A percentile compares a stretch with the other conserved stretches of the same genome.
Evolutionary conservation across 257 asterid species (phyloP).

Genomic region (Solanum acaule): DNA sequence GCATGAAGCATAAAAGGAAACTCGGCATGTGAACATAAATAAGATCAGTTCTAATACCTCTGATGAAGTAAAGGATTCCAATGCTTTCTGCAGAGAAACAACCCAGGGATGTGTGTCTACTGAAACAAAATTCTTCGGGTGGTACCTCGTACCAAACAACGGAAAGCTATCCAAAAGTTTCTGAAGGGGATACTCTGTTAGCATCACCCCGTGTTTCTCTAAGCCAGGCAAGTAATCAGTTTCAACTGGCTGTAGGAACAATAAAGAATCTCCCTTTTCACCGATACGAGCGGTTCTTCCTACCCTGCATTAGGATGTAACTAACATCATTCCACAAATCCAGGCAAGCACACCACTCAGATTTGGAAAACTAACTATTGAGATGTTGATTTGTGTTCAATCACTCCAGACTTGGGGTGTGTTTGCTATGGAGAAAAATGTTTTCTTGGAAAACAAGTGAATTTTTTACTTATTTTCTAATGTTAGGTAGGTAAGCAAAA

Average conservation of each 20-base stretch:
- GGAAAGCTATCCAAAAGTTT: constrained; percentile 60
- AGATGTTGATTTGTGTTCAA: neutral
- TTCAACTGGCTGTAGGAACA: constrained; percentile 78
- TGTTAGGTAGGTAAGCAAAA: neutral
- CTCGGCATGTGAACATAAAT: neutral
- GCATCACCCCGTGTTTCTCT: constrained; percentile 69
- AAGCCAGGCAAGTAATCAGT: constrained; percentile 67
- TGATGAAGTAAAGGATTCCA: constrained; percentile 52
- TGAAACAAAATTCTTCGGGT: constrained; percentile 43
- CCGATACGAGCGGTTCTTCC: constrained; percentile 99
- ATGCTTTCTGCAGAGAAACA: constrained; percentile 63
- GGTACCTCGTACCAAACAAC: constrained; percentile 26
- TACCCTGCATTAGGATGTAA: constrained; percentile 45
- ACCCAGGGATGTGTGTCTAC: constrained; percentile 86
- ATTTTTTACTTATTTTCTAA: neutral
- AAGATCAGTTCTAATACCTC: constrained; percentile 37
- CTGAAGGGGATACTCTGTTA: constrained; percentile 68
- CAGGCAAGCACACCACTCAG: neutral
- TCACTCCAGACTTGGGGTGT: neutral
- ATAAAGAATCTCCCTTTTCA: constrained; percentile 67
- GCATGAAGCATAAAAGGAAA: neutral
- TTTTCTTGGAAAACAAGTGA: neutral
- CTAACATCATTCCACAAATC: neutral
- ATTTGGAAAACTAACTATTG: neutral
- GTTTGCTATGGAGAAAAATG: neutral